Conservation (phyloP, 768 basidiomycete genomes). For the Boletellus emodensis region DNA sequence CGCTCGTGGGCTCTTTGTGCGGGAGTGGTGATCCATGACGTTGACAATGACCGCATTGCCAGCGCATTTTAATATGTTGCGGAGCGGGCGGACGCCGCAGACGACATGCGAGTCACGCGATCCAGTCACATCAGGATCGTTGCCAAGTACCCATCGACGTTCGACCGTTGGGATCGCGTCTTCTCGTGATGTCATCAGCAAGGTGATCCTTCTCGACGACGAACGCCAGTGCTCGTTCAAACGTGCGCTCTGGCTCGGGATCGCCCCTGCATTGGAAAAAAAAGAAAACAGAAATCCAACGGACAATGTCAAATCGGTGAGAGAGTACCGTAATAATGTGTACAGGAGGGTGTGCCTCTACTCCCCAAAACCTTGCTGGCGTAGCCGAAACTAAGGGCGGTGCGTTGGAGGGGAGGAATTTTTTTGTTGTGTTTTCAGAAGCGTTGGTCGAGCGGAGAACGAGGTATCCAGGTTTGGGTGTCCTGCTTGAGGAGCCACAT, state of each 20-base stretch:
- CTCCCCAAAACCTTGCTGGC: slow-evolving; percentile 1
- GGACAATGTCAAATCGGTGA: background rate
- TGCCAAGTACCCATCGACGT: background rate
- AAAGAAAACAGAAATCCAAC: no score
- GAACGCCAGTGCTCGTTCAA: background rate
- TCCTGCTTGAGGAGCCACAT: no score
- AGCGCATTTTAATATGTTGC: background rate
- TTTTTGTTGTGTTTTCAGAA: background rate
- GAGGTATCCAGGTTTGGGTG: no score
- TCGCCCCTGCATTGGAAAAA: no score
- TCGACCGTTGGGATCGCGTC: no score
- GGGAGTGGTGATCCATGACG: background rate
- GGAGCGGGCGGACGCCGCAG: no score
- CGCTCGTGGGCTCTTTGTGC: background rate
- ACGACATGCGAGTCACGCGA: background rate
- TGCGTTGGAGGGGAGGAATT: background rate
- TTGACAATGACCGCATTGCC: background rate
- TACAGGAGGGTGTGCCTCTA: background rate
- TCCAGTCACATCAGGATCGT: background rate
- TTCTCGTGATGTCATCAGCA: no score
- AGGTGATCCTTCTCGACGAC: no score
- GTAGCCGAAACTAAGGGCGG: slow-evolving; percentile 1
- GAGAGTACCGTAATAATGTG: background rate
- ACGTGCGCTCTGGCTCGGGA: background rate
- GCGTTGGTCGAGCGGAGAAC: background rate